Base-by-base conservation (phyloP, 208 protist genomes). In the Acanthamoeba lugdunensis region DNA sequence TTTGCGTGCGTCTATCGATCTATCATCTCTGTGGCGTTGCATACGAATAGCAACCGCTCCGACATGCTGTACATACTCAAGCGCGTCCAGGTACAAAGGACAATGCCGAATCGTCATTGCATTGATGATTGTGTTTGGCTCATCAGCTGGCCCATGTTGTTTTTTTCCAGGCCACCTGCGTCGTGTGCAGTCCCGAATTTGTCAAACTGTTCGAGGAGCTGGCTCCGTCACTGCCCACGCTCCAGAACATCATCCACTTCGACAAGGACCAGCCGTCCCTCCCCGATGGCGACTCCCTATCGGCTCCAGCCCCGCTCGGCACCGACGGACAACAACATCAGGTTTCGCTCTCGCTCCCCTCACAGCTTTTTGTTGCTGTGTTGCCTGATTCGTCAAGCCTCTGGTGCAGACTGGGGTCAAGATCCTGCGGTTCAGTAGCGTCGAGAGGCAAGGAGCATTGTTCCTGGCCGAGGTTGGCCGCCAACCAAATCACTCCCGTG, bases 141-240 rank as follows among this genome's bases (percentile, higher is more conserved):
- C 41, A 45, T 45, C 41, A 4, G 41, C 41, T 45, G 41, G 41
- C n/a, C 5, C 41, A 13, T 79, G 14, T 9, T 8, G 2, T 28
- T 1, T 41, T 0, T 58, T 23, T 23, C 16, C 30, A 79, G 71
- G 71, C 41, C 41, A 48, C 28, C 11, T 79, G 71, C 30, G 18
- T 79, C 41, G 71, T 79, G 33, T 79, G 71, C 71, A 79, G 71
- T 45, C 71, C 71, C 13, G 71, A 79, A 21, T 79, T 79, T 79
- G 30, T 79, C 2, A 0, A 41, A 6, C 71, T 41, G 5, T 79
- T 79, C 30, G 8, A 21, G 30, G 33, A 33, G 9, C 30, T 79
- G 18, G 71, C 33, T 9, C 33, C 28, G 5, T 48, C 30, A 3
- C 41, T 79, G 11, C 71, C 71, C 16, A 13, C 30, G n/a, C 71